Conservation (phyloP, 139 green algal genomes). For the Raphidocelis subcapitata region DNA sequence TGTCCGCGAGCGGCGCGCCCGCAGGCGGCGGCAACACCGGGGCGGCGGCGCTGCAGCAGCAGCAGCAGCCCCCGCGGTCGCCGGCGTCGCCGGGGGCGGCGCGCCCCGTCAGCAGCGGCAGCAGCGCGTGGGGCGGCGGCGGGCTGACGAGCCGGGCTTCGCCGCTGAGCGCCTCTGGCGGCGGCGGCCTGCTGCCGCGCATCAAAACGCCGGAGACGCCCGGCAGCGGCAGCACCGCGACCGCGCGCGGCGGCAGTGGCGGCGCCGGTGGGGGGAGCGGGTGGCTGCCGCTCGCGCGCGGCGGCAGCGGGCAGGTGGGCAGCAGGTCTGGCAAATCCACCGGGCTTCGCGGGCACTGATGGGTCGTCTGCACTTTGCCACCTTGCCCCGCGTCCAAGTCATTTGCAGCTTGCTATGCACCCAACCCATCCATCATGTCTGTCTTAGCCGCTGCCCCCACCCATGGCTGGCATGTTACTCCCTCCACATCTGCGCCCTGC, state of each 20-base stretch:
- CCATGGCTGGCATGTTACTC: not conserved
- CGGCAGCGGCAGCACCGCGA: not conserved
- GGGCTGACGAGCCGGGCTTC: too few species aligned
- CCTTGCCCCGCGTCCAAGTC: not conserved
- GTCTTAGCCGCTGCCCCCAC: not conserved
- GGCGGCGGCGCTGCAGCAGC: constrained; percentile 12
- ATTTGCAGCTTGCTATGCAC: too few species aligned
- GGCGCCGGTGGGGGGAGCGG: not conserved
- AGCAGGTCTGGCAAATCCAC: not conserved
- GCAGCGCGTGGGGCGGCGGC: not conserved
- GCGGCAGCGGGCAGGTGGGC: not conserved
- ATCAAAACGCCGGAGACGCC: constrained; percentile 19
- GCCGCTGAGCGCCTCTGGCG: not conserved
- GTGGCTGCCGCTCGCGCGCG: not conserved
- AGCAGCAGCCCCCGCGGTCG: not conserved
- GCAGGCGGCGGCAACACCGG: not conserved
- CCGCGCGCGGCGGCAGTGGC: not conserved
- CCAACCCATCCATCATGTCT: not conserved
- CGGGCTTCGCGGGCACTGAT: not conserved
- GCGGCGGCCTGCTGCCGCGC: constrained; percentile 8
- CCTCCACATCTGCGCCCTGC: not conserved
- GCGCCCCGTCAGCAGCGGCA: not conserved
- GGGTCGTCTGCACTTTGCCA: not conserved
- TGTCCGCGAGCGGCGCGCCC: constrained; percentile 5
- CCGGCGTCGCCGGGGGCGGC: not conserved